Conservation (phyloP, 1,139 yeast genomes). For the Ashbya aceris region DNA sequence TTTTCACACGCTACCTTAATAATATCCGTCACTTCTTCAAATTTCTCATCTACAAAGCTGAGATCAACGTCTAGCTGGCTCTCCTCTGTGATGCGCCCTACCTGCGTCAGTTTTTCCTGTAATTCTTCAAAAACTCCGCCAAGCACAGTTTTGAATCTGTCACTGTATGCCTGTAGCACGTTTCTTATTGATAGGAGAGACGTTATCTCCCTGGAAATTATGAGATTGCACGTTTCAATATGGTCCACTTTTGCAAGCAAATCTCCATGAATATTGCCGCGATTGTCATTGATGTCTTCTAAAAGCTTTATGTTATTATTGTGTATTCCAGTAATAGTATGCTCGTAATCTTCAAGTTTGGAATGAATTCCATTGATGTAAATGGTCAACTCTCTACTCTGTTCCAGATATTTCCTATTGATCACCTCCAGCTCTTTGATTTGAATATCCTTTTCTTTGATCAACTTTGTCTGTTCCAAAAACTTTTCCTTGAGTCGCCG, state of each 20-base stretch:
- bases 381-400: slow-evolving; percentile 20
- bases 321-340: slow-evolving; percentile 19
- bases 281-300: slow-evolving; percentile 16
- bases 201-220: background rate
- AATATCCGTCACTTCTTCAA: background rate
- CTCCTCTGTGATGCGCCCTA: background rate
- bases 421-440: slow-evolving; percentile 31
- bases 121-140: slow-evolving; percentile 12
- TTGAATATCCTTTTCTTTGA: slow-evolving; percentile 18
- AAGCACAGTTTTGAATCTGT: slow-evolving; percentile 12
- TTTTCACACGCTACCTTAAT: background rate
- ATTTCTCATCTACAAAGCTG: slow-evolving; percentile 1
- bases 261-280: slow-evolving; percentile 15
- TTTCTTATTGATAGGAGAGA: background rate
- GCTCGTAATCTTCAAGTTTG: slow-evolving; percentile 15
- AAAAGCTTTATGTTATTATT: slow-evolving; percentile 14
- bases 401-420: slow-evolving; percentile 30
- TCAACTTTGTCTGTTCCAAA: slow-evolving; percentile 24
- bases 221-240: background rate
- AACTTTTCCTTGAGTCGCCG: slow-evolving; percentile 28
- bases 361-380: slow-evolving; percentile 17
- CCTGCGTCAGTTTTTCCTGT: slow-evolving; percentile 7
- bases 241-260: slow-evolving; percentile 12
- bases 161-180: background rate
- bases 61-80: background rate